phyloP scores from a whole-genome alignment of 2,329 filamentous ascomycete species.

The Pochonia chlamydosporia region DNA sequence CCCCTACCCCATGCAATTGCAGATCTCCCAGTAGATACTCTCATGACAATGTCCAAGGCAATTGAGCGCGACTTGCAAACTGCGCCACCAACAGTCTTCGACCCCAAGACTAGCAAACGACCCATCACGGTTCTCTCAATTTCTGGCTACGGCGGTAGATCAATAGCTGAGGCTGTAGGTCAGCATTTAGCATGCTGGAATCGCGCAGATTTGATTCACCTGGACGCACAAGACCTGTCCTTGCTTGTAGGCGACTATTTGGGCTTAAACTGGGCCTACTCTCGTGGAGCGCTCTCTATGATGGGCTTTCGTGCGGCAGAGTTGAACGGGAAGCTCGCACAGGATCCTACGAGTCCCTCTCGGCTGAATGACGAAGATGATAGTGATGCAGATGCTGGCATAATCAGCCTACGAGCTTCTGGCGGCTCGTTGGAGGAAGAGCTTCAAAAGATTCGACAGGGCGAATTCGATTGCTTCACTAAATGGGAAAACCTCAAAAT shows the following conservation, averaged over 20 bases:
- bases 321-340: slow-evolving; percentile 46
- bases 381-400: slow-evolving; percentile 24
- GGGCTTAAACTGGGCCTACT: slow-evolving; percentile 51
- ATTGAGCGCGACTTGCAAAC: slow-evolving; percentile 23
- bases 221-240: slow-evolving; percentile 66
- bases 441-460: slow-evolving; percentile 35
- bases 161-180: slow-evolving; percentile 45
- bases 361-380: slow-evolving; percentile 27
- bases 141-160: slow-evolving; percentile 32
- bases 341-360: slow-evolving; percentile 34
- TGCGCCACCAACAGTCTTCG: slow-evolving; percentile 21
- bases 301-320: slow-evolving; percentile 52
- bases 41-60: slow-evolving; percentile 22
- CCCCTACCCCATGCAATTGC: slow-evolving; percentile 28
- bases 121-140: slow-evolving; percentile 32
- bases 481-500: slow-evolving; percentile 60
- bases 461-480: slow-evolving; percentile 29
- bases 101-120: slow-evolving; percentile 27
- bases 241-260: slow-evolving; percentile 65
- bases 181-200: slow-evolving; percentile 56
- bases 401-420: slow-evolving; percentile 22
- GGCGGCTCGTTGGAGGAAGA: slow-evolving; percentile 34
- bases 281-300: slow-evolving; percentile 43
- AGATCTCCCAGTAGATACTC: slow-evolving; percentile 27
- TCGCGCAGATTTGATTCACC: slow-evolving; percentile 58